Evolutionary conservation across 495 filamentous ascomycete species (phyloP), one percentile per base, ranked within the genome.

Genomic region (Cercophora sp.): DNA sequence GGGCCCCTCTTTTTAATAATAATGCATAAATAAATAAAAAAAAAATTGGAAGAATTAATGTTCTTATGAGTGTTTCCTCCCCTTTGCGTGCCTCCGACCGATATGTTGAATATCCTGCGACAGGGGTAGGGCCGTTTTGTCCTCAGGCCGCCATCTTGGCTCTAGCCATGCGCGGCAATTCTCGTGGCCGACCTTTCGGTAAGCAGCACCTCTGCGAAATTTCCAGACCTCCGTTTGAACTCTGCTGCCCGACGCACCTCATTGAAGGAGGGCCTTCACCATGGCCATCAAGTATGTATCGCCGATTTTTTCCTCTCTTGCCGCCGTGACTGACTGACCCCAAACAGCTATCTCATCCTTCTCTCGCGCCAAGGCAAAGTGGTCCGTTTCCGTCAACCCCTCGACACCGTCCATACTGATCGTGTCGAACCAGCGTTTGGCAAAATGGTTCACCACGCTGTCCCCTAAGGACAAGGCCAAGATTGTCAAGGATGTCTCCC

Each of bases 381-480:
- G 75, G 93, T 98, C 74, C 48, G 87, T 70, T 23, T 39, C 62
- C 69, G 63, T 69, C 79, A n/a, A 67, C 70, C 63, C 69, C 63
- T 54, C 50, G 54, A 64, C 55, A 37, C 48, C 62, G 48, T 16
- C 22, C 25, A 22, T 10, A 58, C 32, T 57, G 66, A 57, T 55
- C 78, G 52, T 43, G 53, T 39, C 51, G 5, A 6, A 27, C 31
- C 70, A 98, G 94, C 91, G 93, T 58, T 83, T 99, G 45, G 93
- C 93, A 56, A 99, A 99, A 78, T 99, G 93, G 94, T 99, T 97
- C 77, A 96, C 92, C 36, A 99, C 93, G 32, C 80, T 97, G 59
- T 95, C 92, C 27, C 93, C 93, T 48, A 96, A 88, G 76, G 93
- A 99, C 69, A 99, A 96, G 76, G 91, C 92, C 68, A 99, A 99